Evolutionary conservation across 331 rosid genomes (phyloP).

Genomic region (Acacia concinna): DNA sequence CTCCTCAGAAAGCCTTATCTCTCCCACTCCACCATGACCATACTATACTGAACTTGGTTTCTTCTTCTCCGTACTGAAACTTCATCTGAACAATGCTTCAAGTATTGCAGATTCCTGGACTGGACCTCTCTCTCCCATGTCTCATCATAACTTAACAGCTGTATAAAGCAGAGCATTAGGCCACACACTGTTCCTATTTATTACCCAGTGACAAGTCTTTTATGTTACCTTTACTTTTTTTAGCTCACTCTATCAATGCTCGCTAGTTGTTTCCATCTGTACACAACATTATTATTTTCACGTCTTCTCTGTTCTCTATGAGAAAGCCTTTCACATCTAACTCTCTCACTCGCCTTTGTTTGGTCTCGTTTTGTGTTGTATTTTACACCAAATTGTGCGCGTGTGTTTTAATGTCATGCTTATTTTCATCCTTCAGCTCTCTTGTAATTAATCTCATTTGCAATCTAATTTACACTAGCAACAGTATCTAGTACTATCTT

Average conservation of each 20-base stretch:
- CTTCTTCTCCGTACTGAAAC: neutral
- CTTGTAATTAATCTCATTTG: neutral
- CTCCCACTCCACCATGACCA: neutral
- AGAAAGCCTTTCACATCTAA: neutral
- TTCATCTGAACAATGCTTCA: neutral
- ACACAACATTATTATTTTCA: neutral
- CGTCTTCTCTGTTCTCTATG: neutral
- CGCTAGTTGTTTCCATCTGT: constrained; percentile 19
- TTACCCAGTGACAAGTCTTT: neutral
- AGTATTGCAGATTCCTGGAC: neutral
- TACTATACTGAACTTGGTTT: neutral
- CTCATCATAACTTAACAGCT: neutral
- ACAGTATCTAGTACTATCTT: no score
- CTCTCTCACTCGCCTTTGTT: neutral
- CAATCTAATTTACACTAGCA: no score
- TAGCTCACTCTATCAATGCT: neutral
- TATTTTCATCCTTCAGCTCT: neutral
- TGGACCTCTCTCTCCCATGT: no score
- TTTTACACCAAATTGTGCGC: neutral
- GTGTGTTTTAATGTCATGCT: neutral
- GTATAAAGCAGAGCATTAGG: neutral
- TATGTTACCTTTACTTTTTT: neutral
- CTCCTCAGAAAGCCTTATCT: neutral
- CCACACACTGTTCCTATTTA: neutral
- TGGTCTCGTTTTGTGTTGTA: neutral